Conservation (phyloP, 108 stramenopile genomes). For the Stephanodiscus minutulus region DNA sequence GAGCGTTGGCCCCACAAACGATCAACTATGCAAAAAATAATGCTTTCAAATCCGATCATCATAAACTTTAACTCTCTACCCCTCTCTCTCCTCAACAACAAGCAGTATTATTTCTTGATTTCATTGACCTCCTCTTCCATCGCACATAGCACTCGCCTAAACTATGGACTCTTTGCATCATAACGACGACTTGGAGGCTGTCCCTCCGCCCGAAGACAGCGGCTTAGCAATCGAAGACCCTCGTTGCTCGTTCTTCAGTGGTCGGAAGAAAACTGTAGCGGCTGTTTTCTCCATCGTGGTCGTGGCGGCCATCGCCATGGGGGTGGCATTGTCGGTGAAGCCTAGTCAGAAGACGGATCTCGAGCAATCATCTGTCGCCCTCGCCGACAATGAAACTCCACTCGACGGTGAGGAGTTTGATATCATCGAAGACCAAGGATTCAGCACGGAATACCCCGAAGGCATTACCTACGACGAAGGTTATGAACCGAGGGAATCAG, state of each 20-base stretch:
- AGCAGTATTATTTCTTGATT: too few relatives aligned
- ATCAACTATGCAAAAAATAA: too few relatives aligned
- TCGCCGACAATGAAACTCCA: not conserved
- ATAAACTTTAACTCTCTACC: too few relatives aligned
- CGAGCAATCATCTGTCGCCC: not conserved
- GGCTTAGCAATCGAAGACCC: conserved; percentile 3
- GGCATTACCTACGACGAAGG: conserved; percentile 5
- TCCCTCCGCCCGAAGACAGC: not conserved
- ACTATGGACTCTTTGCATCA: conserved; percentile 2
- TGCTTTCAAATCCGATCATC: too few relatives aligned
- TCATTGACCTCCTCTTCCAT: too few relatives aligned
- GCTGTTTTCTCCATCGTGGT: conserved; percentile 14
- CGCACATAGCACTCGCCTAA: too few relatives aligned
- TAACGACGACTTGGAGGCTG: conserved; percentile 5
- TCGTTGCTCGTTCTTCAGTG: conserved; percentile 17
- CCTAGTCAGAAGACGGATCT: conserved; percentile 1
- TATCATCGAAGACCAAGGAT: not conserved
- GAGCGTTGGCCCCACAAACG: too few relatives aligned
- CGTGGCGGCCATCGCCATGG: conserved; percentile 22
- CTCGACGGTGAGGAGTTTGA: conserved; percentile 1
- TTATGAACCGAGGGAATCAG: not conserved
- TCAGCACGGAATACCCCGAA: conserved; percentile 10
- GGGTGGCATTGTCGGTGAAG: conserved; percentile 13
- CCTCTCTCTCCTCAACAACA: too few relatives aligned
- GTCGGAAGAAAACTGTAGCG: conserved; percentile 17